These are phyloP conservation scores for Globisporangium paroecandrum DNA, from an alignment of 352 stramenopile genomes.

Conservation along the genomic window DNA sequence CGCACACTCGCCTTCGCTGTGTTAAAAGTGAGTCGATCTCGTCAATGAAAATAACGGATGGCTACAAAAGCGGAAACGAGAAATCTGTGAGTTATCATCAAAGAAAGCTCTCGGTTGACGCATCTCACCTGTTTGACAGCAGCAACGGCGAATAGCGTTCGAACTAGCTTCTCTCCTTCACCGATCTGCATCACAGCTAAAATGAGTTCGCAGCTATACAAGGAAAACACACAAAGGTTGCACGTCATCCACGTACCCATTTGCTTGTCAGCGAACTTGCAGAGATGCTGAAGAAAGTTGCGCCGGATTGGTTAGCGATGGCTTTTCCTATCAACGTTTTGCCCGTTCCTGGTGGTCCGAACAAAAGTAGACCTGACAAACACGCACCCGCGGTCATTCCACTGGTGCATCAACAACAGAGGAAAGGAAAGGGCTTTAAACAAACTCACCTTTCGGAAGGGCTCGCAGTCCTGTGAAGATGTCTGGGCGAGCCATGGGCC, in stretches of 20 bases:
- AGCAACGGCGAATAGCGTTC: constrained; percentile 96
- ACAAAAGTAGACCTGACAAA: constrained; percentile 87
- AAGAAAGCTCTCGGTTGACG: neutral
- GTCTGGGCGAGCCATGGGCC: constrained; percentile 97
- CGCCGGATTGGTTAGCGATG: constrained; percentile 96
- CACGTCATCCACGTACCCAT: constrained; percentile 74
- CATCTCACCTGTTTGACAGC: constrained; percentile 77
- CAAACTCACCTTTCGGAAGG: constrained; percentile 78
- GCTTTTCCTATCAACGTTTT: constrained; percentile 99
- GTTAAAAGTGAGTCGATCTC: constrained; percentile 99
- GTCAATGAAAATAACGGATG: constrained; percentile 99
- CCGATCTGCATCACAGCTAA: constrained; percentile 81
- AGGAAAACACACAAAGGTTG: neutral
- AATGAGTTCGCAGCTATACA: neutral
- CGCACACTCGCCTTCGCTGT: constrained; percentile 75
- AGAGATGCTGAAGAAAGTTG: constrained; percentile 99
- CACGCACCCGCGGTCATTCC: neutral
- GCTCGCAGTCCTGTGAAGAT: constrained; percentile 95
- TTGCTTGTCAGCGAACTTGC: constrained; percentile 98
- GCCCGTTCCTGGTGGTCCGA: constrained; percentile 93
- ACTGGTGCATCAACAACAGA: neutral
- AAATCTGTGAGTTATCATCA: neutral
- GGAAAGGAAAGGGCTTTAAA: neutral
- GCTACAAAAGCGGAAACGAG: constrained; percentile 38
- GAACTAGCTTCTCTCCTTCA: constrained; percentile 98